Evolutionary conservation across 2,329 filamentous ascomycete species (phyloP), one percentile per base, ranked within the genome.

Genomic region (Herpotrichia juniperi): DNA sequence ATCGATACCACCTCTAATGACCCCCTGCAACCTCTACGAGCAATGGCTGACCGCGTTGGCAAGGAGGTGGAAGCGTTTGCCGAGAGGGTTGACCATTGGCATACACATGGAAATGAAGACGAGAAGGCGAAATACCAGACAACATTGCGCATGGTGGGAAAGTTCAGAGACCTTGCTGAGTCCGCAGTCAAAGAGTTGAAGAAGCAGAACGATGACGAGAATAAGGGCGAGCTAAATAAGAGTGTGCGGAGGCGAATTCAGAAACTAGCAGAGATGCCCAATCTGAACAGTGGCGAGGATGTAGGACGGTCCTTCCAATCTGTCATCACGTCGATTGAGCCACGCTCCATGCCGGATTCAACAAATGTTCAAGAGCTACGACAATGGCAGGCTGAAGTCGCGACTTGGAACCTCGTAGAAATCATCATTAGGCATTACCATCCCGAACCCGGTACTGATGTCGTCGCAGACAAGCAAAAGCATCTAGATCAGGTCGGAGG

Each of bases 41-140:
- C 83, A 58, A 85, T 86, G 61, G 86, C 85, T 54, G 84, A 90
- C 59, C 82, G 84, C 37, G 86, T 90, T 26, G 89, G 89, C 45
- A 85, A 87, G 56, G 91, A 96, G 74, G 90, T 96, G 53, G 91
- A 96, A 75, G 83, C 86, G 39, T 97, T 97, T 69, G 92, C 93
- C 31, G 88, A 89, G 68, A 84, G 85, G 46, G 82, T 97, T 19
- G 93, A 97, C 75, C 83, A 86, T 48, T 93, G 92, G 72, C 63
- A 72, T 31, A 65, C 61, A 3, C 63, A 66, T 12, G 65, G 65
- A 14, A 66, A 63, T 22, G 64, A 67, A 8, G 63, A 54, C 19
- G 55, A 53, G 1, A 56, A 59, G 16, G 81, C 85, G 53, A 79
- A 79, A 60, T 93, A 91, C 73, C 74, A 79, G 22, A 59, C 61